A percentile compares a stretch with the other conserved stretches of the same genome.
phyloP scores from a whole-genome alignment of 768 basidiomycete species.

The Mycena pura region DNA sequence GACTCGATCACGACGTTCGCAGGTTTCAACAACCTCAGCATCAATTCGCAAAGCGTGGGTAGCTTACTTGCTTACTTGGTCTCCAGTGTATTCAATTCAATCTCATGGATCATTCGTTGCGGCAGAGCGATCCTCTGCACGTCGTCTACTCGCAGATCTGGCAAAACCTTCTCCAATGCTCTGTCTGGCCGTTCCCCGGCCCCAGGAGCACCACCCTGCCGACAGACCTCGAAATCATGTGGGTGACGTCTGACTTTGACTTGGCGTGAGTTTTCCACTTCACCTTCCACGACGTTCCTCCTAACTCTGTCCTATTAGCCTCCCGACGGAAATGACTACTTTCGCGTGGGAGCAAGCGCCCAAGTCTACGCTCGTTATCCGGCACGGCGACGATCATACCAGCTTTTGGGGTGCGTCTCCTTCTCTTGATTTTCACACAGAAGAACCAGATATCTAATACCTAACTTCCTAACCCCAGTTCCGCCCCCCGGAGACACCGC shows the following conservation, averaged over 20 bases:
- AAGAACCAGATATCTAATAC: too few species aligned
- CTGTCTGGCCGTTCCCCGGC: slow-evolving; percentile 3
- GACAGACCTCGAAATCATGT: neutral
- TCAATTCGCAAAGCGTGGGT: slow-evolving; percentile 5
- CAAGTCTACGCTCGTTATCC: slow-evolving; percentile 10
- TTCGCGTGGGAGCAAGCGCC: slow-evolving; percentile 16
- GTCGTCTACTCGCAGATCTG: slow-evolving; percentile 8
- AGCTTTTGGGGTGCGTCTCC: slow-evolving; percentile 9
- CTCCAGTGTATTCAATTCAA: too few species aligned
- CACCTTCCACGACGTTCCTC: neutral
- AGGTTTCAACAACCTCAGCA: neutral
- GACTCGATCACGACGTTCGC: neutral
- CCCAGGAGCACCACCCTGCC: neutral
- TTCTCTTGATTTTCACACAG: too few species aligned
- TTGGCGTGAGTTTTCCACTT: slow-evolving; percentile 6
- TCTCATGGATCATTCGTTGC: neutral
- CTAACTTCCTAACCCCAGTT: too few species aligned
- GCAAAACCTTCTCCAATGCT: slow-evolving; percentile 1
- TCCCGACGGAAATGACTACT: slow-evolving; percentile 16
- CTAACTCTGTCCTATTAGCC: neutral
- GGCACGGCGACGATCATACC: slow-evolving; percentile 28
- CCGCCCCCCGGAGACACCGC: neutral
- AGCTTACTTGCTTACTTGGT: too few species aligned
- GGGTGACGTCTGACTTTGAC: slow-evolving; percentile 22
- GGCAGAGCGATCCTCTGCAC: neutral